Evolutionary conservation across 495 filamentous ascomycete species (phyloP), one percentile per base, ranked within the genome.

Genomic region (Podospora didyma): DNA sequence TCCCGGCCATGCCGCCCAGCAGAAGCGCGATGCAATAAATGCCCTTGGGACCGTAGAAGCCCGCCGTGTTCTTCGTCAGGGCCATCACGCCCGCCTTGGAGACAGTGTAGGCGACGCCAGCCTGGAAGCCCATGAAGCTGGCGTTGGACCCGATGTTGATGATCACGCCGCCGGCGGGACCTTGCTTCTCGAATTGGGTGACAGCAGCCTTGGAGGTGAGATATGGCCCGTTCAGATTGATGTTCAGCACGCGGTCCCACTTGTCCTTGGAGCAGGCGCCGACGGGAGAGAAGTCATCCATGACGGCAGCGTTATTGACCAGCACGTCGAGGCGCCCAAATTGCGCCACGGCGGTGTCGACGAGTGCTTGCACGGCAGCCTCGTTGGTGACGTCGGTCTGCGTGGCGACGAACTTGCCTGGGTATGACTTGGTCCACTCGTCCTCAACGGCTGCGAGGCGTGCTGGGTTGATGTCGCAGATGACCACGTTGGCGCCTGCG

Each of bases 1-100:
- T 86, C 41, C 77, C 78, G 0, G 65, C 19, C 81, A 87, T 84
- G 9, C 63, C 79, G 20, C 82, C 84, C 45, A 82, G 65, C 68
- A 79, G 67, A 51, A 86, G 65, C 0, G 79, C 81, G 37, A 85
- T 76, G 58, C 73, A 78, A 46, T 77, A 75, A 62, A 87, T 84
- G 20, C 81, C 79, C 65, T 82, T 79, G 39, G 67, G 69, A 0
- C 73, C 78, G 64, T 86, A 86, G 67, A 69, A 82, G 0, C 76
- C 73, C 2, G 83, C 83, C 26, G 82, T 86, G 64, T 77, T 85
- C 67, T 86, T 86, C 21, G 84, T 86, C 57, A 86, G 67, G 4
- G 82, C 84, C 12, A 84, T 60, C 16, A 86, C 62, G 23, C 72
- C 80, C 54, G 79, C 75, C 68, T 83, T 83, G 61, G 73, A 74